Evolutionary conservation across 2,329 filamentous ascomycete species (phyloP).

Genomic region (Pseudogymnoascus pannorum): DNA sequence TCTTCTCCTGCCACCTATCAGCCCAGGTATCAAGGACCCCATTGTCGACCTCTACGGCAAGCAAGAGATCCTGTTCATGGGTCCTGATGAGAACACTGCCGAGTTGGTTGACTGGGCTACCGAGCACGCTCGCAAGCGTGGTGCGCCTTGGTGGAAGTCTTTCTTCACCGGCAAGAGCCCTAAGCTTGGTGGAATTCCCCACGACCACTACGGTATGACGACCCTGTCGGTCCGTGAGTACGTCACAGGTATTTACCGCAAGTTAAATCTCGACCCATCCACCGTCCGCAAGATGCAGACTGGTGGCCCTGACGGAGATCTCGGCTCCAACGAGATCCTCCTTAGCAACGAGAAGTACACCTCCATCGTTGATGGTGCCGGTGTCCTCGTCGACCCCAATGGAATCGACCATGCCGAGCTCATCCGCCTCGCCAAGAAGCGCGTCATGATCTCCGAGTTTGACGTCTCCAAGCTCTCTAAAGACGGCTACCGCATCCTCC

Average conservation of each 20-base stretch:
- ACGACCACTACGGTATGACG: constrained; percentile 96
- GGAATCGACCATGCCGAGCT: constrained; percentile 82
- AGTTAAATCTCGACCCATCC: constrained; percentile 80
- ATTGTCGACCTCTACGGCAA: constrained; percentile 94
- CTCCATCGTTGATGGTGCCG: constrained; percentile 90
- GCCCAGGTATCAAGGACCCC: constrained; percentile 97
- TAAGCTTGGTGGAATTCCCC: constrained; percentile 90
- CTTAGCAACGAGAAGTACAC: constrained; percentile 94
- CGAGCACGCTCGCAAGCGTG: constrained; percentile 77
- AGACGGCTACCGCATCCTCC: constrained; percentile 83
- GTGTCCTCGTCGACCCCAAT: constrained; percentile 87
- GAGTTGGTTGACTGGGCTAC: constrained; percentile 99
- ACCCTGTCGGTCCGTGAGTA: constrained; percentile 94
- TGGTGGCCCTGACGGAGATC: constrained; percentile 89
- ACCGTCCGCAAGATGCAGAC: constrained; percentile 93
- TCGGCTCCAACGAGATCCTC: constrained; percentile 96
- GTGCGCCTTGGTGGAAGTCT: constrained; percentile 98
- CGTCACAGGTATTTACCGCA: constrained; percentile 93
- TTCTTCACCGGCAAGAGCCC: constrained; percentile 99
- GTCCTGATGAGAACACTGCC: constrained; percentile 96
- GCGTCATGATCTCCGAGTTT: constrained; percentile 84
- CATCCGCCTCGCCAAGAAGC: constrained; percentile 72
- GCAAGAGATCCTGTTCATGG: constrained; percentile 97
- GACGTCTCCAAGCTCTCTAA: constrained; percentile 78
- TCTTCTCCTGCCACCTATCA: constrained; percentile 78